phyloP scores from a whole-genome alignment of 1,284 basidiomycete species.

The Cystobasidium sp. region DNA sequence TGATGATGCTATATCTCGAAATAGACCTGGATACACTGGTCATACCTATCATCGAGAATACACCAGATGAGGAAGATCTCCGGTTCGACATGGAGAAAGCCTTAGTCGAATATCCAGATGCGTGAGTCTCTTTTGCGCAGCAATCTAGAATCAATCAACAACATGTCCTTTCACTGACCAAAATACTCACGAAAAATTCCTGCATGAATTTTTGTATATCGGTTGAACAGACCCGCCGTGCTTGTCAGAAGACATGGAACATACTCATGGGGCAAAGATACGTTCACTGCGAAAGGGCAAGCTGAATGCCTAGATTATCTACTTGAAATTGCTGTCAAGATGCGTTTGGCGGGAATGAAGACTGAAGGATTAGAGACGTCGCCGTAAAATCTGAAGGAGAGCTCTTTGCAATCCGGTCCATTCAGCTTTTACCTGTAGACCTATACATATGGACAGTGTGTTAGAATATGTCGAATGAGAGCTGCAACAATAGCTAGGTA shows the following conservation, averaged over 20 bases:
- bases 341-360: conserved; percentile 59
- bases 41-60: conserved; percentile 85
- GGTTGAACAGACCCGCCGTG: conserved; percentile 63
- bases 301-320: conserved; percentile 79
- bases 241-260: conserved; percentile 76
- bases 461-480: too few relatives aligned
- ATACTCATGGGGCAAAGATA: conserved; percentile 61
- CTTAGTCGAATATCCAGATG: conserved; percentile 75
- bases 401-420: too few relatives aligned
- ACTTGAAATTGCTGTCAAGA: conserved; percentile 81
- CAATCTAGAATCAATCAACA: too few relatives aligned
- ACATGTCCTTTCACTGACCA: too few relatives aligned
- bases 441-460: too few relatives aligned
- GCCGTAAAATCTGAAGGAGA: not conserved
- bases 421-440: too few relatives aligned
- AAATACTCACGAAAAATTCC: too few relatives aligned
- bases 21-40: conserved; percentile 75
- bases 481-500: too few relatives aligned
- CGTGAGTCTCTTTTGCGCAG: conserved; percentile 58
- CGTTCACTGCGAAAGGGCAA: conserved; percentile 87
- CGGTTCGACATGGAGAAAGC: conserved; percentile 82
- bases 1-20: not conserved
- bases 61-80: conserved; percentile 81
- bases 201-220: too few relatives aligned
- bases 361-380: conserved; percentile 31